Evolutionary conservation across 331 rosid species (phyloP).

Genomic region (Ulmus americana): DNA sequence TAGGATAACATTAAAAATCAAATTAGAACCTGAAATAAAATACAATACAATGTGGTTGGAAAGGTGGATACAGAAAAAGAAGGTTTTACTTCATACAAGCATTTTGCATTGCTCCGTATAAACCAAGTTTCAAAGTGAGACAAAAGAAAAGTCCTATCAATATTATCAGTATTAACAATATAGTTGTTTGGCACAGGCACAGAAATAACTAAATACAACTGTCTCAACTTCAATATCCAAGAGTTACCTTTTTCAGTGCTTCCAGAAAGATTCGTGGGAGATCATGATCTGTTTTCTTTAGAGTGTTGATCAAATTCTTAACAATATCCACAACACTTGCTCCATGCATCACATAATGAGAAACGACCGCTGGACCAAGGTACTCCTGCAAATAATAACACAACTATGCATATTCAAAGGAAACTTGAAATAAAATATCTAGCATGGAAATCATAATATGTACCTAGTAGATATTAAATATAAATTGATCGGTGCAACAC

Average conservation of each 20-base stretch:
- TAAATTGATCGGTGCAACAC: background rate
- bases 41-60: background rate
- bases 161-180: background rate
- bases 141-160: background rate
- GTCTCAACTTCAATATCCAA: slow-evolving; percentile 1
- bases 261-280: slow-evolving; percentile 58
- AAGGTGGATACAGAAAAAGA: background rate
- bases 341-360: slow-evolving; percentile 80
- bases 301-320: slow-evolving; percentile 58
- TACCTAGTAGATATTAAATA: background rate
- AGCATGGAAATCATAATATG: background rate
- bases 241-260: slow-evolving; percentile 70
- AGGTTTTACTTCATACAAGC: background rate
- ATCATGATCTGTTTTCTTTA: slow-evolving; percentile 59
- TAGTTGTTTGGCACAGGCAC: background rate
- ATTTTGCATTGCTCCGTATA: background rate
- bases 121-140: background rate
- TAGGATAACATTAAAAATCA: too few species aligned
- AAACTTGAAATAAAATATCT: background rate
- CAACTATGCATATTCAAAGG: background rate
- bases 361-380: slow-evolving; percentile 79
- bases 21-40: background rate
- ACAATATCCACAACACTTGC: slow-evolving; percentile 61
- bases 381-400: slow-evolving; percentile 50
- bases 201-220: background rate